A percentile compares a stretch with the other conserved stretches of the same genome.
phyloP scores from a whole-genome alignment of 2,329 filamentous ascomycete species.

The Pestalotiopsis fici region DNA sequence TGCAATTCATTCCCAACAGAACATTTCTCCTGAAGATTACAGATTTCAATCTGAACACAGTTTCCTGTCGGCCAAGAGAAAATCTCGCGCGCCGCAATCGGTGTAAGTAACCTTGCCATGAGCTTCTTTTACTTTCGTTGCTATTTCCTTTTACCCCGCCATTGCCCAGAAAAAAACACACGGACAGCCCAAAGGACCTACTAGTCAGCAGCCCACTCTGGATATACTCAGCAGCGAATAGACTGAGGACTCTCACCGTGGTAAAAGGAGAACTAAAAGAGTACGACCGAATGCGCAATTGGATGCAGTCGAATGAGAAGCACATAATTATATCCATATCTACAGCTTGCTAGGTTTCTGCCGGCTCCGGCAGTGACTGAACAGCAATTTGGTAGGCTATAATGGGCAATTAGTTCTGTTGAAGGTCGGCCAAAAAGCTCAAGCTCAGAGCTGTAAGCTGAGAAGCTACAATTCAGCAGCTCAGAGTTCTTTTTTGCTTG shows the following conservation, averaged over 20 bases:
- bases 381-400: background rate
- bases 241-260: background rate
- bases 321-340: background rate
- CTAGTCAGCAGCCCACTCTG: background rate
- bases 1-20: background rate
- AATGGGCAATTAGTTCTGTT: background rate
- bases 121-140: background rate
- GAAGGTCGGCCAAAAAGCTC: background rate
- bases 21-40: background rate
- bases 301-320: background rate
- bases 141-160: slow-evolving; percentile 1
- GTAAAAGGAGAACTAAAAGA: background rate
- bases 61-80: background rate
- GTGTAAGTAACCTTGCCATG: background rate
- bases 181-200: background rate
- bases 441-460: background rate
- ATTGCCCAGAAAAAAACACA: background rate
- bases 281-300: background rate
- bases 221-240: background rate
- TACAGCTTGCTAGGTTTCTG: background rate
- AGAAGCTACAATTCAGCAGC: background rate
- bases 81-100: background rate
- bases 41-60: background rate
- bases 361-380: background rate
- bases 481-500: background rate